phyloP scores from a whole-genome alignment of 2,329 filamentous ascomycete species.

The Cladophialophora psammophila region DNA sequence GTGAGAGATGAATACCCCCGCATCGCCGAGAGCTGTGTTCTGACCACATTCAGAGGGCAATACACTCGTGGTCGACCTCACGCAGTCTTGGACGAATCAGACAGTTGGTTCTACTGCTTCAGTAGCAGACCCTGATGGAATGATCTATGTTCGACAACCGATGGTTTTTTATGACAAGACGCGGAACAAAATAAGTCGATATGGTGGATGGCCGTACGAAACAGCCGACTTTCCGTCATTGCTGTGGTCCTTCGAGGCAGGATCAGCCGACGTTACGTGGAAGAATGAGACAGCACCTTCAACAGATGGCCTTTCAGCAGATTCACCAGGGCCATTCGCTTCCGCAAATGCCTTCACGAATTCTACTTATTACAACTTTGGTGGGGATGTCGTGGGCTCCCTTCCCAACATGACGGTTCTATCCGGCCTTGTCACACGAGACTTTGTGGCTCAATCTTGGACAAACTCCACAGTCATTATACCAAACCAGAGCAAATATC shows the following conservation, averaged over 20 bases:
- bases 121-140: slow-evolving; percentile 4
- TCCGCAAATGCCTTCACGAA: slow-evolving; percentile 26
- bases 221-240: slow-evolving; percentile 14
- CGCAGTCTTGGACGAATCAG: slow-evolving; percentile 32
- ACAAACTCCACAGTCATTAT: slow-evolving; percentile 28
- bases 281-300: slow-evolving; percentile 16
- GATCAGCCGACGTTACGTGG: slow-evolving; percentile 18
- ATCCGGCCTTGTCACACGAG: slow-evolving; percentile 29
- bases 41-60: slow-evolving; percentile 19
- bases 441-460: slow-evolving; percentile 27
- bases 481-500: slow-evolving; percentile 25
- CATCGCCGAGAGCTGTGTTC: background rate
- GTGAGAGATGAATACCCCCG: background rate
- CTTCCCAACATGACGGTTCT: slow-evolving; percentile 30
- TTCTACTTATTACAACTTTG: slow-evolving; percentile 30
- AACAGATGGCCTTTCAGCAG: slow-evolving; percentile 17
- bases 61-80: slow-evolving; percentile 30
- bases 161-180: slow-evolving; percentile 28
- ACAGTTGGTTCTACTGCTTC: slow-evolving; percentile 15
- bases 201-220: slow-evolving; percentile 32
- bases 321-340: slow-evolving; percentile 24
- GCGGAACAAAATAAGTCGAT: slow-evolving; percentile 26
- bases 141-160: slow-evolving; percentile 25
- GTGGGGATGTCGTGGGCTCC: slow-evolving; percentile 21
- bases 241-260: slow-evolving; percentile 27